Percentiles rank a stretch among this genome's conserved stretches.
These are phyloP conservation scores for Pyracantha coccinea DNA, from an alignment of 331 rosid genomes.

Conservation along the genomic window DNA sequence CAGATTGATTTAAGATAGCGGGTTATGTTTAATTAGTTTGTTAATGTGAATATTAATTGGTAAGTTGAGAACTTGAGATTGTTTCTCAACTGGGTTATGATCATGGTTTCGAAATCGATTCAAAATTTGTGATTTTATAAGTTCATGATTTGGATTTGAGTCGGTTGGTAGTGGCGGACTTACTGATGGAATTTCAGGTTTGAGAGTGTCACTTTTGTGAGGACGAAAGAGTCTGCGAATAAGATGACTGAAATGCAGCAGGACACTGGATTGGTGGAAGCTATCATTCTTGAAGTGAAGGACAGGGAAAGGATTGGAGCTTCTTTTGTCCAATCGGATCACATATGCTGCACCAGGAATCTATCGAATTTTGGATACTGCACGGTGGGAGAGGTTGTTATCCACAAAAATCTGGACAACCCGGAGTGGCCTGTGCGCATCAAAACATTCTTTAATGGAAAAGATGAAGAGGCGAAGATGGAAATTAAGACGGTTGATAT, in stretches of 20 bases:
- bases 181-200: conserved; percentile 46
- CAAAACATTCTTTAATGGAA: conserved; percentile 60
- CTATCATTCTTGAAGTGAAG: conserved; percentile 68
- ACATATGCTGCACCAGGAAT: conserved; percentile 46
- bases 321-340: conserved; percentile 42
- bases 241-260: conserved; percentile 50
- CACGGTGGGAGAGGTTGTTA: conserved; percentile 63
- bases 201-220: conserved; percentile 53
- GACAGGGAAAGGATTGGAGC: conserved; percentile 73
- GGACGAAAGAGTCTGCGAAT: conserved; percentile 54
- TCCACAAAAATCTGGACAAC: conserved; percentile 40
- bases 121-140: not conserved
- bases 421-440: conserved; percentile 49
- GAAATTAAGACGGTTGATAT: conserved; percentile 26
- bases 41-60: not conserved
- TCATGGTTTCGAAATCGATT: not conserved
- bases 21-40: not conserved
- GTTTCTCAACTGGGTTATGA: not conserved
- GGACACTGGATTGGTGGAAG: conserved; percentile 76
- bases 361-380: conserved; percentile 42
- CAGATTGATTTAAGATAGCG: not conserved
- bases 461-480: conserved; percentile 23
- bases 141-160: not conserved
- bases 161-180: conserved; percentile 9
- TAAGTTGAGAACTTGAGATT: not conserved